phyloP scores from a whole-genome alignment of 257 asterid genomes.

The Solanum lignicaule region DNA sequence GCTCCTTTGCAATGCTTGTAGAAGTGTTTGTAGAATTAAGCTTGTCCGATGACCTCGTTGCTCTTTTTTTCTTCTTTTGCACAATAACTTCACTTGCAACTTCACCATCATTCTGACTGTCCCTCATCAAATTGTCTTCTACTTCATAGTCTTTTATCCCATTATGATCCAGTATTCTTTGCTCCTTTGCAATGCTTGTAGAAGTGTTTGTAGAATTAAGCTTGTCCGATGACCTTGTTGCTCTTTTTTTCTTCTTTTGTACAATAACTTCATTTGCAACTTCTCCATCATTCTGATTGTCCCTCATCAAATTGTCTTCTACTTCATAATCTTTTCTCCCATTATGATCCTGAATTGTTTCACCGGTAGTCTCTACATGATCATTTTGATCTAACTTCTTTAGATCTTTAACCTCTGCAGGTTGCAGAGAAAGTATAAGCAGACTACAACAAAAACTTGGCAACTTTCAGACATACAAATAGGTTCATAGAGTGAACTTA shows the following conservation, averaged over 20 bases:
- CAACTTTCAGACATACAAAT: background rate
- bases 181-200: slow-evolving; percentile 5
- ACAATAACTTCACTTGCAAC: background rate
- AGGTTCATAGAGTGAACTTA: slow-evolving; percentile 8
- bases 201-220: background rate
- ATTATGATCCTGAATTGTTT: background rate
- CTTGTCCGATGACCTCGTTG: slow-evolving; percentile 1
- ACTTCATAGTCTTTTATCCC: background rate
- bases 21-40: slow-evolving; percentile 1
- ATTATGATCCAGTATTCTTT: background rate
- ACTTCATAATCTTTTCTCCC: background rate
- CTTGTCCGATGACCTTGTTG: background rate
- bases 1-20: slow-evolving; percentile 7
- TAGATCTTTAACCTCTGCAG: background rate
- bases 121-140: background rate
- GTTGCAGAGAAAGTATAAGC: background rate
- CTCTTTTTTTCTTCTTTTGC: slow-evolving; percentile 4
- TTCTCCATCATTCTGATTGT: background rate
- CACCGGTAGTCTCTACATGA: background rate
- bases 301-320: background rate
- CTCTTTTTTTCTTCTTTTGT: slow-evolving; percentile 5
- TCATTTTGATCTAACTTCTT: background rate
- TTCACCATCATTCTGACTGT: background rate
- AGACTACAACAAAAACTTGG: background rate
- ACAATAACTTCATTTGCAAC: background rate